phyloP scores from a whole-genome alignment of 106 monocot species.

The Agapanthus africanus region DNA sequence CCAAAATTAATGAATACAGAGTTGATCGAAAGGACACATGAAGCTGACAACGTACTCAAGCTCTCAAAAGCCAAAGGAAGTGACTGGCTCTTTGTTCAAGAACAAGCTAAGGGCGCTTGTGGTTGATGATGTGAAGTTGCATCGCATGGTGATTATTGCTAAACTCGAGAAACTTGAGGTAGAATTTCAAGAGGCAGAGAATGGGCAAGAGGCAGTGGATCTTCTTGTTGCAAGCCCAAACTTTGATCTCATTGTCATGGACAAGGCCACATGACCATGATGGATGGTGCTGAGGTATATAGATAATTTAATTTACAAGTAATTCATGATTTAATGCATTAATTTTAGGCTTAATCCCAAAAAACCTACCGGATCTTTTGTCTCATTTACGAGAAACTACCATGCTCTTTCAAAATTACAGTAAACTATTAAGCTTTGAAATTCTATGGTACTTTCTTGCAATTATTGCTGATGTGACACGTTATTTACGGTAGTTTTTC shows the following conservation, averaged over 20 bases:
- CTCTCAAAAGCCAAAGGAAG: too few species aligned
- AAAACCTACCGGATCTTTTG: too few species aligned
- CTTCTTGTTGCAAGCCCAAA: slow-evolving; percentile 2
- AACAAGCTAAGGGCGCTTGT: slow-evolving; percentile 6
- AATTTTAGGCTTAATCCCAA: too few species aligned
- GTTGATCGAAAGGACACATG: background rate
- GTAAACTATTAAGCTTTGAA: too few species aligned
- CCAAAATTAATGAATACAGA: too few species aligned
- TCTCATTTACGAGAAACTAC: too few species aligned
- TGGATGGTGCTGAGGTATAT: slow-evolving; percentile 22
- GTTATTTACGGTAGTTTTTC: too few species aligned
- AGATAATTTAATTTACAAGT: too few species aligned
- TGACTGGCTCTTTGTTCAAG: background rate
- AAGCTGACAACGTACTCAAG: background rate
- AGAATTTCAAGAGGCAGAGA: slow-evolving; percentile 6
- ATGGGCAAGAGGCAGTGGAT: slow-evolving; percentile 17
- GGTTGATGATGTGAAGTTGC: slow-evolving; percentile 11
- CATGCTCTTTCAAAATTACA: too few species aligned
- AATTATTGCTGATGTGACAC: too few species aligned
- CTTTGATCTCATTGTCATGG: slow-evolving; percentile 14
- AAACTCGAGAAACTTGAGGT: background rate
- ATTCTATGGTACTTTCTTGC: too few species aligned
- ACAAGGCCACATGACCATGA: slow-evolving; percentile 21
- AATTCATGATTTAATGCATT: too few species aligned
- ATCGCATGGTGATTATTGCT: background rate